Base-by-base conservation (phyloP, 306 rosid genomes). In the Dalbergia cultrata region DNA sequence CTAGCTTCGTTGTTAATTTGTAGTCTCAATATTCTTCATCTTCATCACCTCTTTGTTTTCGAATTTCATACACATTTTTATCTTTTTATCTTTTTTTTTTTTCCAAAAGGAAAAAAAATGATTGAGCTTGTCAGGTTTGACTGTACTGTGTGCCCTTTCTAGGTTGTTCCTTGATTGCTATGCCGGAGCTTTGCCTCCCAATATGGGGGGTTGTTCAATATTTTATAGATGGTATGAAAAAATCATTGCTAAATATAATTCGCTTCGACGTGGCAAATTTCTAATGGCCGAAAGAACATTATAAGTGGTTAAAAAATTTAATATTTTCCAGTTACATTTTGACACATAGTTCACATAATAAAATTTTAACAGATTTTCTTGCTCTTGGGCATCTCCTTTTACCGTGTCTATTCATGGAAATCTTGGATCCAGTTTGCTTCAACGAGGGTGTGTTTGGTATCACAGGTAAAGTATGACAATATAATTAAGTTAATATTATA, bases 121-220 rank as follows among this genome's bases (percentile, higher is more conserved):
- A 64, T 63, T 63, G 64, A 76, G 52, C 65, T 65, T 76, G 81
- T 76, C 64, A 50, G 26, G 54, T 21, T 64, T 37, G 81, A 66
- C 31, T 37, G 16, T 65, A 9, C 5, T 13, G 44, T 35, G 65
- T 65, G 54, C 44, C 80, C 43, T 18, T 33, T 64, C 45, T 22
- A 50, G 64, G 26, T 50, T 76, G 80, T 76, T 76, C 50, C 68
- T 21, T 50, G 21, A 64, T 76, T 19, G n/a, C 65, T 76, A 19
- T 76, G 81, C 65, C 56, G 66, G 65, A 65, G 31, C 65, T 76
- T 76, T 76, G 74, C 65, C 56, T 76, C 64, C 72, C 16, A 63
- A 76, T 52, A 19, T 60, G 19, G 57, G 17, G 57, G 34, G 66
- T 52, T 53, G 21, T 53, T 56, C n/a, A 14, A 18, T 65, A 21